Base-by-base conservation (phyloP, 2,329 filamentous ascomycete species). In the Seiridium unicorne region DNA sequence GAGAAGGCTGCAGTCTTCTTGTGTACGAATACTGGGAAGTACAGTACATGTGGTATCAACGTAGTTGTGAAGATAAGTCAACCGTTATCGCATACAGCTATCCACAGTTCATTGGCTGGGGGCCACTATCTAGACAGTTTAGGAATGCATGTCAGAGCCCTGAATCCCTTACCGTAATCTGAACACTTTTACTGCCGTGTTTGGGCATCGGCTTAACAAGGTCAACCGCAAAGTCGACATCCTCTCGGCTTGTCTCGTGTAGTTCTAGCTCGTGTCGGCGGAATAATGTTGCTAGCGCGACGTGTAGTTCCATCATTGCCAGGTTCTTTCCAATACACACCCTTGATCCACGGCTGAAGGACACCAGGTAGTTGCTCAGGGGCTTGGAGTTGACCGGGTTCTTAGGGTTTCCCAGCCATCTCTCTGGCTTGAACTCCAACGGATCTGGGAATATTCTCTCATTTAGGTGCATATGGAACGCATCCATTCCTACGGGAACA, bases 231-330 rank as follows among this genome's bases (percentile, higher is more conserved):
- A 68, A 61, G 4, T 68, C 62, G 10, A 66, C 64, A 36, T 68
- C 67, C 8, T 38, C 40, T 2, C 60, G 48, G 9, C 48, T 59
- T 36, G 65, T 66, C 56, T 75, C 68, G 1, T 67, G 70, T 1
- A 76, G 62, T 46, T 70, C 67, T 7, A 75, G 65, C 6, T 82
- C 71, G 58, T 79, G 83, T 40, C 69, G 71, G 3, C 66, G 68
- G 60, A 83, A 76, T 26, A 84, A 59, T n/a, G 79, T 83, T 1
- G 81, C 73, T 1, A 75, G 64, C 10, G 69, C 60, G 63, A 76
- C 73, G 58, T 74, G 75, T 4, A 75, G 59, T 61, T 77, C 70
- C 5, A 73, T 53, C 5, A 67, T 57, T 0, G 68, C 75, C 3
- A 78, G 53, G 32, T 76, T 65, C 40, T 68, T 65, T 0, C 74